Percentiles rank a stretch among this genome's conserved stretches.
phyloP scores from a whole-genome alignment of 2,329 filamentous ascomycete genomes.

The Aureobasidium vineae region DNA sequence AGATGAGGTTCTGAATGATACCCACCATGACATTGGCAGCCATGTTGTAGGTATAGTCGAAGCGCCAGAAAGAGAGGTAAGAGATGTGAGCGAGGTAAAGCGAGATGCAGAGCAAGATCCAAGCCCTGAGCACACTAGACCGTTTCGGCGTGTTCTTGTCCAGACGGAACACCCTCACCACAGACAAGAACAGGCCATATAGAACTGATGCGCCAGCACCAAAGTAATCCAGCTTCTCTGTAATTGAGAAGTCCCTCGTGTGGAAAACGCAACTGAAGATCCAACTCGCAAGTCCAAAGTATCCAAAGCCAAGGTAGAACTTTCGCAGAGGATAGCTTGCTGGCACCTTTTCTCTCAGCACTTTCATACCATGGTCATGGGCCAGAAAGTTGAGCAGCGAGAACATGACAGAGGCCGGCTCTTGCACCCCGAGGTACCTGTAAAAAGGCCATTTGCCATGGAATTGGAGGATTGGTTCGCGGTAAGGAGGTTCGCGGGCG shows the following conservation, averaged over 20 bases:
- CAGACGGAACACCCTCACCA: slow-evolving; percentile 78
- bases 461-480: slow-evolving; percentile 76
- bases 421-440: slow-evolving; percentile 87
- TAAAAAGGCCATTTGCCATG: slow-evolving; percentile 99
- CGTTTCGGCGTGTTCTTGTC: slow-evolving; percentile 52
- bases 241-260: slow-evolving; percentile 77
- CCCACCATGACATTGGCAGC: slow-evolving; percentile 84
- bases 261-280: slow-evolving; percentile 89
- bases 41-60: slow-evolving; percentile 99
- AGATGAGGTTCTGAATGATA: slow-evolving; percentile 74
- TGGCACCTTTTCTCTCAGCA: slow-evolving; percentile 69
- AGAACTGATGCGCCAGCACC: slow-evolving; percentile 85
- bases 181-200: slow-evolving; percentile 85
- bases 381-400: slow-evolving; percentile 87
- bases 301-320: slow-evolving; percentile 78
- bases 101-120: slow-evolving; percentile 69
- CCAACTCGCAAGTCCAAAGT: slow-evolving; percentile 81
- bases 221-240: slow-evolving; percentile 96
- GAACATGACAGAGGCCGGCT: slow-evolving; percentile 91
- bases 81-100: slow-evolving; percentile 75
- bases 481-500: slow-evolving; percentile 61
- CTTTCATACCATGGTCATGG: slow-evolving; percentile 72
- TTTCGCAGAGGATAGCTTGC: slow-evolving; percentile 69
- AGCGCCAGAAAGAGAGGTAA: slow-evolving; percentile 81
- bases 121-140: slow-evolving; percentile 61